A percentile compares a stretch with the other conserved stretches of the same genome.
Evolutionary conservation across 495 filamentous ascomycete species (phyloP).

Genomic region (Lophiotrema nucula): DNA sequence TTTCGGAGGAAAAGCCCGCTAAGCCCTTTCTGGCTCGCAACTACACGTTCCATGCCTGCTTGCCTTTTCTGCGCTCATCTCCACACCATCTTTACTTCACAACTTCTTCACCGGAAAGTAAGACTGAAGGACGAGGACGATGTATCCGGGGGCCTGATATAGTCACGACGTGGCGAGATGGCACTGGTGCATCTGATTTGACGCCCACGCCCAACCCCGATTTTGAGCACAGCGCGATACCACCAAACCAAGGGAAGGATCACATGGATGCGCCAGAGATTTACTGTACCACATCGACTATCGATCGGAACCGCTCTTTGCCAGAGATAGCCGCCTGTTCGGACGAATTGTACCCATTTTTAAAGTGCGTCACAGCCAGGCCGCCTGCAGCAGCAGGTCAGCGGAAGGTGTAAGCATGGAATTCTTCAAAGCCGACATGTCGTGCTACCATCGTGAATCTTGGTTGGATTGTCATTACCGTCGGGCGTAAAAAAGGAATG

Average conservation of each 20-base stretch:
- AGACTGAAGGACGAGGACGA: not conserved
- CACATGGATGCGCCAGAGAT: too few species aligned
- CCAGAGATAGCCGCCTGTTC: not conserved
- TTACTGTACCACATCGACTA: not conserved
- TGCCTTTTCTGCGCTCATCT: slow-evolving; percentile 1
- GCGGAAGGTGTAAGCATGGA: too few species aligned
- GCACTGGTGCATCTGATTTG: slow-evolving; percentile 10
- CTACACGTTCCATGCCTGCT: not conserved
- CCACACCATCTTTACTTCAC: not conserved
- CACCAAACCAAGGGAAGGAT: too few species aligned
- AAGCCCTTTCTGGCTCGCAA: not conserved
- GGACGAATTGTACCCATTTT: not conserved
- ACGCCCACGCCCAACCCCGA: too few species aligned
- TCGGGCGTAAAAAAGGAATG: too few species aligned
- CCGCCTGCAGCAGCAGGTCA: slow-evolving; percentile 1
- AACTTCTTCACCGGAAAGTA: not conserved
- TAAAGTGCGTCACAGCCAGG: slow-evolving; percentile 1
- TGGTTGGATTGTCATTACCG: too few species aligned
- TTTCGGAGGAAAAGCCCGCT: not conserved
- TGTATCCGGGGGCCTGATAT: not conserved
- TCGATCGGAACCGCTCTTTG: slow-evolving; percentile 11
- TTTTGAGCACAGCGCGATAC: too few species aligned
- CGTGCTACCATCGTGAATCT: too few species aligned
- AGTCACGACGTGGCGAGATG: slow-evolving; percentile 13
- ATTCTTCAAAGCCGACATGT: too few species aligned